Conservation (phyloP, 2,329 filamentous ascomycete species). For the Pseudocercospora macadamiae region DNA sequence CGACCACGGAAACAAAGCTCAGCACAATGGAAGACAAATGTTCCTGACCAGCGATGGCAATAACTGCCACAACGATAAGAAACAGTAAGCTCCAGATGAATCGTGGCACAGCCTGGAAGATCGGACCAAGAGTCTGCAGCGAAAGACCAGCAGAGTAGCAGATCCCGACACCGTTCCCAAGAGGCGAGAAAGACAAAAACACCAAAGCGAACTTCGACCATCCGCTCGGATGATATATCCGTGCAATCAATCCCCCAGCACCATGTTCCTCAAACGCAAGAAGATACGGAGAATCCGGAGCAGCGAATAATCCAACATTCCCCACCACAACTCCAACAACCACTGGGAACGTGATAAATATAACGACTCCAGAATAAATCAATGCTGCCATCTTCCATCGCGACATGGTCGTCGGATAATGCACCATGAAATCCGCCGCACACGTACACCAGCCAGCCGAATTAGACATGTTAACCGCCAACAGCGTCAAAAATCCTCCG, state of each 20-base stretch:
- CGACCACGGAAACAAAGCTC: background rate
- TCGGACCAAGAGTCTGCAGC: background rate
- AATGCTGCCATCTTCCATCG: background rate
- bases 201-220: background rate
- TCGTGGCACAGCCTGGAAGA: background rate
- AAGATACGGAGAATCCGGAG: background rate
- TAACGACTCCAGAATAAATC: background rate
- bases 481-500: background rate
- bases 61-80: background rate
- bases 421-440: background rate
- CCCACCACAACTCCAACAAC: background rate
- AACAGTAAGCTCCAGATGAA: background rate
- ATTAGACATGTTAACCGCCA: background rate
- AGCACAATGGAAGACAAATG: background rate
- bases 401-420: background rate
- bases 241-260: conserved; percentile 14
- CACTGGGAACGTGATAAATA: background rate
- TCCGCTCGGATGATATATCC: background rate
- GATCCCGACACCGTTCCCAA: background rate
- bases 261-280: conserved; percentile 16
- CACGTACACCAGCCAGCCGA: background rate
- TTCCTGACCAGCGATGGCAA: background rate
- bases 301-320: background rate
- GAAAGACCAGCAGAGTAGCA: conserved; percentile 1
- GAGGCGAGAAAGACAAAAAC: background rate